Evolutionary conservation across 164 flowering plant genomes (phyloP).

Genomic region (Tetrastigma voinierianum): DNA sequence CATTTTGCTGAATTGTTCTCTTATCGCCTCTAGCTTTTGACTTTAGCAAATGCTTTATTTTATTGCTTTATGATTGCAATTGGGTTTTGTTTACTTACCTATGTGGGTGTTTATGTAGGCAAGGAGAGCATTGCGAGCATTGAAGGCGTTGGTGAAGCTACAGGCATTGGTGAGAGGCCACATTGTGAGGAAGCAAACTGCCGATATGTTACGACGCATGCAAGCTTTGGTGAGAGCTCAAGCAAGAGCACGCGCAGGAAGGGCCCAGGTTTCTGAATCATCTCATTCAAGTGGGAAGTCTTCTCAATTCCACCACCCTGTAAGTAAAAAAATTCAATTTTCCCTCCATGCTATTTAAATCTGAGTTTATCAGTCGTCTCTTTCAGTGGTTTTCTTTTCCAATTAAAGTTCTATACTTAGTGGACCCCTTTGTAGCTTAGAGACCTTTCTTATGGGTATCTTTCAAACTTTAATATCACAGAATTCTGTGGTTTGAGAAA

Average conservation of each 20-base stretch:
- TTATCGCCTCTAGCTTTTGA: not conserved
- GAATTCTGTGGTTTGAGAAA: no score
- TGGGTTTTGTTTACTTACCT: not conserved
- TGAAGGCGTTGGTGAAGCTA: conserved; percentile 60
- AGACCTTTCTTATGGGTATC: no score
- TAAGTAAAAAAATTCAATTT: conserved; percentile 20
- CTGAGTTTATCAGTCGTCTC: not conserved
- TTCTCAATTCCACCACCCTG: conserved; percentile 31
- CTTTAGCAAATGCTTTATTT: not conserved
- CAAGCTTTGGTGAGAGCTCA: conserved; percentile 60
- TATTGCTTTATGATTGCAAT: not conserved
- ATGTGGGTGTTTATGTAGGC: conserved; percentile 33
- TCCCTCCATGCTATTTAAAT: conserved; percentile 1
- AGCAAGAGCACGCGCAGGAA: conserved; percentile 44
- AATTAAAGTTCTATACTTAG: no score
- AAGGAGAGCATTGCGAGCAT: conserved; percentile 60
- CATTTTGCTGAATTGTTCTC: not conserved
- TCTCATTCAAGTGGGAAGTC: conserved; percentile 45
- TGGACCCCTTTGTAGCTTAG: no score
- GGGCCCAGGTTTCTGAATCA: conserved; percentile 33
- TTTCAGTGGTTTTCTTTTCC: not conserved
- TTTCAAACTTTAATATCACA: no score
- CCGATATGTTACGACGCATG: conserved; percentile 40
- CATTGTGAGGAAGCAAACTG: conserved; percentile 56
- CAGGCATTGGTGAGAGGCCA: conserved; percentile 73